Base-by-base conservation (phyloP, 164 flowering plant genomes). In the Vitis rupestris region DNA sequence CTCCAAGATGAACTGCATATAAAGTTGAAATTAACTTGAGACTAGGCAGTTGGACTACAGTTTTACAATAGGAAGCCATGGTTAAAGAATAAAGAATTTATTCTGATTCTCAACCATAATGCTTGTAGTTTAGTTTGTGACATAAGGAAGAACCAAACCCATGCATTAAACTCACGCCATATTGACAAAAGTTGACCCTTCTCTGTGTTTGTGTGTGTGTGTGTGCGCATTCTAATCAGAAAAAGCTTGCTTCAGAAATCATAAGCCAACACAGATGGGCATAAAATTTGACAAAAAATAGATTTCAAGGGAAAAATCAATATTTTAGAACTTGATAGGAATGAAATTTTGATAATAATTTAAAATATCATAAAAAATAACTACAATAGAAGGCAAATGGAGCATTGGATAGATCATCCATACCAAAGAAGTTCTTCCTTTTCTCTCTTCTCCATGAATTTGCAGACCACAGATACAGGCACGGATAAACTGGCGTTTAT, bases 391-490 rank as follows among this genome's bases (percentile, higher is more conserved):
- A 37, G 4, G 44, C 4, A 37, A 37, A 3, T 37, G 44, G 31
- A 15, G 31, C 27, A 17, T 9, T 12, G 29, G 59, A 14, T 59
- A 31, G 31, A 37, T 61, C n/a, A 30, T 50, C 15, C 86, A 65
- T 93, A 95, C 98, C 97, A 93, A 78, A 70, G 88, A 88, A 70
- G 85, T 84, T 61, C 95, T 82, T 62, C 96, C 97, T 74, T 86
- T 90, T 64, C 77, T 92, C 73, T 91, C 98, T 70, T 87, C 86
- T 68, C 91, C 88, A 73, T 92, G 98, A 64, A 78, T 85, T 76
- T 90, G 92, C 74, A 96, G 82, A 58, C 98, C 98, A 77, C 83
- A 70, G 16, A 96, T 84, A 76, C 99, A 91, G 3, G 99, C 99
- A 59, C 89, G 83, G 53, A 96, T 93, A 65, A 96, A 96, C 68